These are phyloP conservation scores for Rutidosis leptorrhynchoides DNA, from an alignment of 129 eudicot genomes.

Conservation along the genomic window DNA sequence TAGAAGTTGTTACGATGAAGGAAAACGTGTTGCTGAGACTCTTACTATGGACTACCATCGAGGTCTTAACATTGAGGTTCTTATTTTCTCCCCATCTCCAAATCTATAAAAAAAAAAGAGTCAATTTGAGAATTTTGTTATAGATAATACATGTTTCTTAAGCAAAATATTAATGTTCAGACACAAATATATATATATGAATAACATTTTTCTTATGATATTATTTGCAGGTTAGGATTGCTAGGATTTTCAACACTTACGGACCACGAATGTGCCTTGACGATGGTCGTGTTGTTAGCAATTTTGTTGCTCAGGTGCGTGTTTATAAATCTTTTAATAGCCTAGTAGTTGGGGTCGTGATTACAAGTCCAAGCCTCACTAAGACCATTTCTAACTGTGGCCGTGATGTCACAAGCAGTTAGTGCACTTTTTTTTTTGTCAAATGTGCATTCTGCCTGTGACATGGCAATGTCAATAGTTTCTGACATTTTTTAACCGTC, in stretches of 20 bases:
- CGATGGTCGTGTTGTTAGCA: slow-evolving; percentile 78
- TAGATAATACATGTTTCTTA: too few relatives aligned
- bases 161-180: neutral
- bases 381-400: too few relatives aligned
- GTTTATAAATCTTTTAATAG: neutral
- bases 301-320: slow-evolving; percentile 79
- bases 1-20: slow-evolving; percentile 80
- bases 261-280: slow-evolving; percentile 76
- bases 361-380: too few relatives aligned
- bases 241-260: slow-evolving; percentile 67
- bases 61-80: slow-evolving; percentile 64
- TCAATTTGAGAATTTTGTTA: neutral
- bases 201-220: slow-evolving; percentile 1
- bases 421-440: too few relatives aligned
- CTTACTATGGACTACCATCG: slow-evolving; percentile 77
- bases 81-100: neutral
- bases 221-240: slow-evolving; percentile 54
- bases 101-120: neutral
- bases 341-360: too few relatives aligned
- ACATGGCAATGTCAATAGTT: too few relatives aligned
- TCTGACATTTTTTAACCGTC: too few relatives aligned
- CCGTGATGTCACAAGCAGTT: too few relatives aligned
- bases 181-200: neutral
- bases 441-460: too few relatives aligned
- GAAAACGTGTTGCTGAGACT: slow-evolving; percentile 86